Percentiles rank a stretch among this genome's conserved stretches.
These are phyloP conservation scores for Fistulifera pelliculosa DNA, from an alignment of 108 stramenopile genomes.

Conservation along the genomic window DNA sequence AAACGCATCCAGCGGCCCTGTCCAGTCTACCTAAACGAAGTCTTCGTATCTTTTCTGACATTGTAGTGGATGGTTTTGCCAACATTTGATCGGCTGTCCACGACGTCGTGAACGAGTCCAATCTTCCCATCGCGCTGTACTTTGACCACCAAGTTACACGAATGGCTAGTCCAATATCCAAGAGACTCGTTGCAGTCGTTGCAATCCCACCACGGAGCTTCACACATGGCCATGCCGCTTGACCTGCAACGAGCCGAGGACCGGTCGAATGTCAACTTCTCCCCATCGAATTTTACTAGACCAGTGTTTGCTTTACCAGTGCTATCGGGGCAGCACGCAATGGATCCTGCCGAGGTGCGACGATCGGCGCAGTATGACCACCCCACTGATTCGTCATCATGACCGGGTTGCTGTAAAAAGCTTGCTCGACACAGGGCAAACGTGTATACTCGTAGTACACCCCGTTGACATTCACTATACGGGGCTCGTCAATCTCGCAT, in stretches of 20 bases:
- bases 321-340: constrained; percentile 17
- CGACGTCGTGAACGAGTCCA: constrained; percentile 34
- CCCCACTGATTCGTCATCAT: background rate
- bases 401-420: constrained; percentile 28
- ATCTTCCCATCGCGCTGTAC: constrained; percentile 43
- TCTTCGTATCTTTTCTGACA: constrained; percentile 15
- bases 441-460: constrained; percentile 51
- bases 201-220: background rate
- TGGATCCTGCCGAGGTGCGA: constrained; percentile 5
- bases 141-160: constrained; percentile 37
- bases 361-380: constrained; percentile 15
- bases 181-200: background rate
- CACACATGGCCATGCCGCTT: too few relatives aligned
- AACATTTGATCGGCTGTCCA: background rate
- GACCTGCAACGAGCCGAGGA: background rate
- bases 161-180: constrained; percentile 31
- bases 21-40: constrained; percentile 24
- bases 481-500: constrained; percentile 20
- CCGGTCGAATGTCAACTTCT: too few relatives aligned
- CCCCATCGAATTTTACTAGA: too few relatives aligned
- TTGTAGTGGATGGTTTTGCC: background rate
- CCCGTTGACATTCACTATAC: constrained; percentile 33
- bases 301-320: too few relatives aligned
- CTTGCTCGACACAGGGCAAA: constrained; percentile 43
- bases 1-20: too few relatives aligned